phyloP scores from a whole-genome alignment of 352 stramenopile species.

The Phytophthora sansomeana region DNA sequence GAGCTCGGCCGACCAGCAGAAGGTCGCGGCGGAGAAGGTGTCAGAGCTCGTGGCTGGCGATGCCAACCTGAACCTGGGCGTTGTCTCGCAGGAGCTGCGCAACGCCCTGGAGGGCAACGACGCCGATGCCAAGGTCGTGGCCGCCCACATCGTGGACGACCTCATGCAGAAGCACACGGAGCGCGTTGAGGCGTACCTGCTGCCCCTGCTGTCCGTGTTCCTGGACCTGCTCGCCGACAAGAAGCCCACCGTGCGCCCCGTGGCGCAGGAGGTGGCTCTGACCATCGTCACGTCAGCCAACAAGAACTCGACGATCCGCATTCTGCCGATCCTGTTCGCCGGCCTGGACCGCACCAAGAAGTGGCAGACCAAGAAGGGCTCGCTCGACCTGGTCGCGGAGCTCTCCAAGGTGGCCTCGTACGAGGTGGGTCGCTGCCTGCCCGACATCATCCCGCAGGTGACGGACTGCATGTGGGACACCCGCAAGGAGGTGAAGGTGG shows the following conservation, averaged over 20 bases:
- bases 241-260: constrained; percentile 74
- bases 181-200: constrained; percentile 80
- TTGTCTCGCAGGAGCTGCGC: constrained; percentile 76
- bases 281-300: constrained; percentile 86
- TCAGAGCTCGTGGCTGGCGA: constrained; percentile 81
- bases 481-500: constrained; percentile 98
- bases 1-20: constrained; percentile 72
- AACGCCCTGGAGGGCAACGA: constrained; percentile 62
- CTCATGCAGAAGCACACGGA: constrained; percentile 89
- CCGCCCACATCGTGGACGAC: constrained; percentile 81
- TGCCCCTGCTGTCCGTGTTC: constrained; percentile 72
- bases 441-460: constrained; percentile 97
- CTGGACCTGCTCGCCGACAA: constrained; percentile 88
- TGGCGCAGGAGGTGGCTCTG: constrained; percentile 78
- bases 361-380: constrained; percentile 98
- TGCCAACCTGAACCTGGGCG: constrained; percentile 75
- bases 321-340: constrained; percentile 94
- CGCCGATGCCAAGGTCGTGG: constrained; percentile 73
- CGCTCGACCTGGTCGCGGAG: constrained; percentile 94
- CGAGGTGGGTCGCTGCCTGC: constrained; percentile 95
- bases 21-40: constrained; percentile 86
- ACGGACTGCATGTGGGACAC: constrained; percentile 99
- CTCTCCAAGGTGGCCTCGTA: constrained; percentile 94
- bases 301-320: constrained; percentile 87
- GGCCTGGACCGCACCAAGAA: constrained; percentile 89